These are phyloP conservation scores for Phytomonas francai DNA, from an alignment of 208 protist species.

Conservation along the genomic window DNA sequence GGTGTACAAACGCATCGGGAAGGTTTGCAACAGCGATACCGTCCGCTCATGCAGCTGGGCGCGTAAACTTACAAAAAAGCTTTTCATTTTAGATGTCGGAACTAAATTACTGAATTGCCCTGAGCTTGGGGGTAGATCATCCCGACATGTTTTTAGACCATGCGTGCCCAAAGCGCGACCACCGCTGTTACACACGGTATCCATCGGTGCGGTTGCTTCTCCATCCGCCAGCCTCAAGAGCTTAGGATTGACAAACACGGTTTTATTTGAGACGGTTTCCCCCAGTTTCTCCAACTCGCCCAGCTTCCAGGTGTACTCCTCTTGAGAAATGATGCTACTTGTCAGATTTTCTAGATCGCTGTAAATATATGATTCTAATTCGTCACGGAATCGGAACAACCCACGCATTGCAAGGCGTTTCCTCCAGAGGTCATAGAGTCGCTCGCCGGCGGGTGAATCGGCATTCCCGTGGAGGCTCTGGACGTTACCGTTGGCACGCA, in stretches of 20 bases:
- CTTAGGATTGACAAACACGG: background rate
- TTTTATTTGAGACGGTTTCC: background rate
- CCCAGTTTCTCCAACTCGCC: constrained; percentile 14
- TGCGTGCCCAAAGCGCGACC: background rate
- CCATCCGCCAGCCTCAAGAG: background rate
- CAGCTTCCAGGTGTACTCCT: constrained; percentile 41
- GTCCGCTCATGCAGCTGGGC: constrained; percentile 29
- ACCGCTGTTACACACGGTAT: background rate
- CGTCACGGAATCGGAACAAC: constrained; percentile 14
- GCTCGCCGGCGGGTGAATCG: constrained; percentile 3
- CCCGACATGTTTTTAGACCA: background rate
- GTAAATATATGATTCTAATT: constrained; percentile 25
- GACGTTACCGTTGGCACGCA: background rate
- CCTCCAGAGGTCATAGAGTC: constrained; percentile 56
- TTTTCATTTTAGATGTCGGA: constrained; percentile 32
- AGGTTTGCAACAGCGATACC: constrained; percentile 19
- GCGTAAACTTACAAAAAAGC: constrained; percentile 34
- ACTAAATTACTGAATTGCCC: constrained; percentile 1
- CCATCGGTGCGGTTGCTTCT: background rate
- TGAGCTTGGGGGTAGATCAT: background rate
- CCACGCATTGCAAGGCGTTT: constrained; percentile 31
- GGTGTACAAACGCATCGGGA: background rate
- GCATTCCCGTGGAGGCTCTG: background rate
- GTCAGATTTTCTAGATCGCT: constrained; percentile 28
- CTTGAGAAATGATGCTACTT: constrained; percentile 34